Conservation (phyloP, 805 yeast genomes). For the Diddensiella caesifluorescens region DNA sequence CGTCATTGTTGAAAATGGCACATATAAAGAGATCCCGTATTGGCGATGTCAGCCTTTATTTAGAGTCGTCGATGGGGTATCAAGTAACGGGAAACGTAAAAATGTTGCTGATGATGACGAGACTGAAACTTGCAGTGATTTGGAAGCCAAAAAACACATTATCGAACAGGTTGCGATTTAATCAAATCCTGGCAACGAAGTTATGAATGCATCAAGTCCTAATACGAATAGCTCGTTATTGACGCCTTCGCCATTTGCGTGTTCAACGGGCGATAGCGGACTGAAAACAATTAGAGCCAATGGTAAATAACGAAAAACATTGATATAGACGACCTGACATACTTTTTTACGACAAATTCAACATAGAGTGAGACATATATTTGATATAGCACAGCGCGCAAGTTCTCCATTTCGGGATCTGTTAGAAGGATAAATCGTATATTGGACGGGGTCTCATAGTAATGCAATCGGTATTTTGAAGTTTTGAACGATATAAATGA, state of each 20-base stretch:
- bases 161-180: neutral
- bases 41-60: constrained; percentile 98
- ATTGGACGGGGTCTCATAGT: constrained; percentile 72
- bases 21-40: constrained; percentile 75
- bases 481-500: constrained; percentile 41
- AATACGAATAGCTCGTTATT: constrained; percentile 51
- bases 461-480: constrained; percentile 72
- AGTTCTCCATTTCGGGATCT: constrained; percentile 53
- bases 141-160: constrained; percentile 4
- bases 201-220: constrained; percentile 48
- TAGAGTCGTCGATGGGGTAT: constrained; percentile 77
- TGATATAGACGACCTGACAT: constrained; percentile 35
- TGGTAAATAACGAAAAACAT: constrained; percentile 7
- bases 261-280: constrained; percentile 55
- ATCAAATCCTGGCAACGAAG: constrained; percentile 31
- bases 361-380: constrained; percentile 58
- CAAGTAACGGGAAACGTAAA: constrained; percentile 28
- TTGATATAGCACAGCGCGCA: constrained; percentile 50
- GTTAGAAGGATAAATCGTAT: constrained; percentile 70
- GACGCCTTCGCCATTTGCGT: constrained; percentile 46
- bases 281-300: constrained; percentile 16
- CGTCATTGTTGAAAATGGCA: constrained; percentile 58
- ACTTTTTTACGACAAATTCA: constrained; percentile 56
- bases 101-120: constrained; percentile 8
- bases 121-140: neutral